Evolutionary conservation across 306 rosid species (phyloP), one percentile per base, ranked within the genome.

Genomic region (Prosopis cineraria): DNA sequence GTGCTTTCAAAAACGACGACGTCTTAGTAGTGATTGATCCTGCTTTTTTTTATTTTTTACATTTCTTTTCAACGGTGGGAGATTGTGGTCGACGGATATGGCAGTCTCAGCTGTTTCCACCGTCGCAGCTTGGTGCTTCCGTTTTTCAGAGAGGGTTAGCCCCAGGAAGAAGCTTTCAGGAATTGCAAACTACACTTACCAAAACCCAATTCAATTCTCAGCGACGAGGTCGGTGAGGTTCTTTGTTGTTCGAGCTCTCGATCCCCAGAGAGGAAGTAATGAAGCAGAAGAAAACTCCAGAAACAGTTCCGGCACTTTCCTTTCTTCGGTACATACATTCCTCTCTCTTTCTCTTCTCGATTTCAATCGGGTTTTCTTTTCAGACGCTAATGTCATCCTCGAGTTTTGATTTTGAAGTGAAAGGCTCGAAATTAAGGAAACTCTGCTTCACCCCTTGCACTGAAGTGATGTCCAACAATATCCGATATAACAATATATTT

Each of bases 161-260:
- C 76, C 83, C 7, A 43, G 50, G 7, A 79, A 60, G 70, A 85
- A 33, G 48, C 27, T 48, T 7, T 67, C 48, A 47, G 53, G 39
- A 62, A 79, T 55, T 25, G 17, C 81, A 0, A 76, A 75, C 73
- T 67, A 76, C 41, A n/a, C 62, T 58, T 11, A 73, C 30, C 65
- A 48, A 62, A 59, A 22, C 81, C 81, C 81, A n/a, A 2, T 65
- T 82, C 14, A 60, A 81, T 53, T 72, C 72, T 68, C 87, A 31
- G 63, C 77, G 3, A 33, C 69, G 9, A 68, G 66, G 78, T 40
- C 40, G 29, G 72, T 63, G 22, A 14, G 33, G 69, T 64, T 62
- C 36, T 72, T 68, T n/a, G 44, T 69, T 65, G 45, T 80, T 70
- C 84, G 87, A 66, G 89, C 98, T 63, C 68, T 73, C 13, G 89